Conservation (phyloP, 2,329 filamentous ascomycete genomes). For the Aspergillus novoparasiticus region DNA sequence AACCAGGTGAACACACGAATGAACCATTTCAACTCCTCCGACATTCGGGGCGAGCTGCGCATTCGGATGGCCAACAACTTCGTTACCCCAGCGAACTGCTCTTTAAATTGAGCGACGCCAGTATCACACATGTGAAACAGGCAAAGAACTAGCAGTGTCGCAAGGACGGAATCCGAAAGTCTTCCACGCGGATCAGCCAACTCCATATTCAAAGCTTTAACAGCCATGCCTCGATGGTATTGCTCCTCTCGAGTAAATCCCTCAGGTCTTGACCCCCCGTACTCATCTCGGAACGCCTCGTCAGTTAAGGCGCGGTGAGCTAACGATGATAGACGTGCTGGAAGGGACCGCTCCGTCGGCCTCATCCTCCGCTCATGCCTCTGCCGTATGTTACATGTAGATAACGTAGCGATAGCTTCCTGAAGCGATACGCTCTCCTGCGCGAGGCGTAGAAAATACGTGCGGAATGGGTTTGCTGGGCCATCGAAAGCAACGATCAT, state of each 20-base stretch:
- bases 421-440: constrained; percentile 79
- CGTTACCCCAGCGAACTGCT: constrained; percentile 89
- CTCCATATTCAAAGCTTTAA: constrained; percentile 80
- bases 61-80: constrained; percentile 81
- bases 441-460: constrained; percentile 78
- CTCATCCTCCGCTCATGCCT: constrained; percentile 61
- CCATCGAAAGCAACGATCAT: constrained; percentile 90
- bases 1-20: constrained; percentile 93
- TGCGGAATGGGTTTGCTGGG: constrained; percentile 80
- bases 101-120: constrained; percentile 89
- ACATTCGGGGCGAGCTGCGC: constrained; percentile 60
- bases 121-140: constrained; percentile 94
- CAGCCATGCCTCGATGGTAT: constrained; percentile 80
- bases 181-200: constrained; percentile 75
- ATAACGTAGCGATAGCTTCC: constrained; percentile 86
- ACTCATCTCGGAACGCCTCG: constrained; percentile 36
- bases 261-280: constrained; percentile 50
- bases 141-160: constrained; percentile 83
- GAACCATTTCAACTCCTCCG: constrained; percentile 76
- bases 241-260: constrained; percentile 75
- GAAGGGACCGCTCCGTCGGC: constrained; percentile 55
- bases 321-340: constrained; percentile 52
- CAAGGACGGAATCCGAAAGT: constrained; percentile 82
- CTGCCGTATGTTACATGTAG: constrained; percentile 89
- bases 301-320: constrained; percentile 48